phyloP scores from a whole-genome alignment of 257 asterid species.

The Forsythia suspensa region DNA sequence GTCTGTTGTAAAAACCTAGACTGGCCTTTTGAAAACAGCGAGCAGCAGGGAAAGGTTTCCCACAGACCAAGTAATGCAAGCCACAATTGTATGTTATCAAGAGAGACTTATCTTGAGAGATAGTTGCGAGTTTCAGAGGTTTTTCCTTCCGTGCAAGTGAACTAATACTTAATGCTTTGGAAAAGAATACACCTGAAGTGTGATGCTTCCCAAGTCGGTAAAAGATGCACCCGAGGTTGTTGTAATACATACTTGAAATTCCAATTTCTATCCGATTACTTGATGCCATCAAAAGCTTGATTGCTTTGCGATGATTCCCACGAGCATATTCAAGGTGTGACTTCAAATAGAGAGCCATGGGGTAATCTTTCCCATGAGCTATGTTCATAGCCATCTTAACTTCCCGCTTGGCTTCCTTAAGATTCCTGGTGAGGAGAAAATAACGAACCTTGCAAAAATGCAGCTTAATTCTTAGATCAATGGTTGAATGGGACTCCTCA shows the following conservation, averaged over 20 bases:
- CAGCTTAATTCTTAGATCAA: slow-evolving; percentile 66
- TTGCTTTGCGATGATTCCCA: slow-evolving; percentile 71
- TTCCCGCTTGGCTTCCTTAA: slow-evolving; percentile 87
- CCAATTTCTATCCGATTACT: slow-evolving; percentile 53
- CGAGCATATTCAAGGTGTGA: slow-evolving; percentile 92
- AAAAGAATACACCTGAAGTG: slow-evolving; percentile 61
- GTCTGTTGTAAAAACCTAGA: slow-evolving; percentile 49
- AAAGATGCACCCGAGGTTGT: slow-evolving; percentile 86
- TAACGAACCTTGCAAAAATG: slow-evolving; percentile 79
- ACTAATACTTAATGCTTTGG: slow-evolving; percentile 64
- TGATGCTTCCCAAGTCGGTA: slow-evolving; percentile 73
- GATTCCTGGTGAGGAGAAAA: slow-evolving; percentile 72
- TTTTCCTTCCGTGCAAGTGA: slow-evolving; percentile 54
- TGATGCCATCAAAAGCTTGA: slow-evolving; percentile 80
- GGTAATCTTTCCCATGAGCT: slow-evolving; percentile 70
- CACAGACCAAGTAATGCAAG: slow-evolving; percentile 66
- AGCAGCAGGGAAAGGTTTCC: slow-evolving; percentile 72
- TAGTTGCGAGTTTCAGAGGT: slow-evolving; percentile 54
- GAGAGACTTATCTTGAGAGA: slow-evolving; percentile 68
- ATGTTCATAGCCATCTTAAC: slow-evolving; percentile 86
- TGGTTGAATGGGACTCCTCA: slow-evolving; percentile 51
- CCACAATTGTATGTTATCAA: slow-evolving; percentile 75
- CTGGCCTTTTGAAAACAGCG: slow-evolving; percentile 70
- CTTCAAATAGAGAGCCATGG: slow-evolving; percentile 76
- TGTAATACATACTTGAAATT: slow-evolving; percentile 69